These are phyloP conservation scores for Asterophora lycoperdoides DNA, from an alignment of 768 basidiomycete genomes.

Conservation along the genomic window DNA sequence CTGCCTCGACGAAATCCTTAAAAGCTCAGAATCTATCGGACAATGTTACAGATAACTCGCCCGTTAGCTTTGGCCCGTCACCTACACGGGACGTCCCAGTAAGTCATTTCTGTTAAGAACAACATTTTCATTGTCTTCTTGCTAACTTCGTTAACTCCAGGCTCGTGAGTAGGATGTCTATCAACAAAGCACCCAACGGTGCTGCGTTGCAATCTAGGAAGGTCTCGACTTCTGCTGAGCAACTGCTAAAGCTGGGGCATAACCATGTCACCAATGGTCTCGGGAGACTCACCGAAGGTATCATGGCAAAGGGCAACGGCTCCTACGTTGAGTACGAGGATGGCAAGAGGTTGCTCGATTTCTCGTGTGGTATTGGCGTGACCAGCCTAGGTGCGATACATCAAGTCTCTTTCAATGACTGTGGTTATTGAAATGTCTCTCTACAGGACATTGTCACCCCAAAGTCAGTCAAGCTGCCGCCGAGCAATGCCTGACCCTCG, in stretches of 20 bases:
- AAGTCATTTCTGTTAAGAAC: neutral
- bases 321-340: slow-evolving; percentile 71
- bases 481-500: slow-evolving; percentile 78
- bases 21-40: too few relatives aligned
- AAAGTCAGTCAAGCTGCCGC: slow-evolving; percentile 83
- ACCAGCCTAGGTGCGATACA: slow-evolving; percentile 62
- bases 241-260: slow-evolving; percentile 36
- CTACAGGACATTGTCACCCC: slow-evolving; percentile 80
- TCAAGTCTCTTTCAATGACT: neutral
- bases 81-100: too few relatives aligned
- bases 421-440: neutral
- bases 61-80: too few relatives aligned
- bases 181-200: neutral
- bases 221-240: slow-evolving; percentile 9
- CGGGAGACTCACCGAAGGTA: slow-evolving; percentile 43
- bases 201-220: neutral
- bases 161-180: neutral
- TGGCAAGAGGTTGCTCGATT: slow-evolving; percentile 75
- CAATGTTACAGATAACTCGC: too few relatives aligned
- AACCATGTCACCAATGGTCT: slow-evolving; percentile 46
- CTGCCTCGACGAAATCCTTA: too few relatives aligned
- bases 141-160: neutral
- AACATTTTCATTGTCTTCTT: neutral
- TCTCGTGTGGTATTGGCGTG: slow-evolving; percentile 86
- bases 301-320: slow-evolving; percentile 67